A percentile compares a stretch with the other conserved stretches of the same genome.
phyloP scores from a whole-genome alignment of 176 grass and related monocot genomes.

The Carex myosuroides region DNA sequence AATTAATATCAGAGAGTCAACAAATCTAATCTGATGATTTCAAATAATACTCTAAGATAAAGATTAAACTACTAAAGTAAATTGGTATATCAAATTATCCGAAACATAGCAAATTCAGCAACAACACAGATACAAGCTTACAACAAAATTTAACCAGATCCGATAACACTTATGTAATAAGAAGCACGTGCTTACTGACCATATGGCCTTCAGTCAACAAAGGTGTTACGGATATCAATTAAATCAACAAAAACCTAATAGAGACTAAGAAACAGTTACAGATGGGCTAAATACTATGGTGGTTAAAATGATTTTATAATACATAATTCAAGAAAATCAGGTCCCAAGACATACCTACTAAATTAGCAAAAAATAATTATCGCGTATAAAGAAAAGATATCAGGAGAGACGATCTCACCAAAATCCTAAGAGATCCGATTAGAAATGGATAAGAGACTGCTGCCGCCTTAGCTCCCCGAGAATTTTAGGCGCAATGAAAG shows the following conservation, averaged over 20 bases:
- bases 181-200: neutral
- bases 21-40: neutral
- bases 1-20: too few species aligned
- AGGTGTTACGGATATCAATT: neutral
- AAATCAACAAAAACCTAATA: neutral
- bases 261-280: neutral
- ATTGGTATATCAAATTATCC: neutral
- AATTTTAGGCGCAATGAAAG: neutral
- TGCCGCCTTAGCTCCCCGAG: neutral
- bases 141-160: neutral
- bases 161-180: neutral
- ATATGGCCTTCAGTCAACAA: neutral
- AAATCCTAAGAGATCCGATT: neutral
- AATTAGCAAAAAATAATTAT: neutral
- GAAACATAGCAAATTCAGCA: neutral
- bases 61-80: neutral
- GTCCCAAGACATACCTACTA: neutral
- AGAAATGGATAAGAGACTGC: neutral
- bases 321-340: neutral
- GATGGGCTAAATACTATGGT: too few species aligned
- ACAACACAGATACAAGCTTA: neutral
- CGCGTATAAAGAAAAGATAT: neutral
- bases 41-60: neutral
- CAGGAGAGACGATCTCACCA: neutral
- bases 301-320: neutral